Percentiles rank a stretch among this genome's conserved stretches.
Evolutionary conservation across 2,329 filamentous ascomycete species (phyloP).

Genomic region (Aspergillus neoniger): DNA sequence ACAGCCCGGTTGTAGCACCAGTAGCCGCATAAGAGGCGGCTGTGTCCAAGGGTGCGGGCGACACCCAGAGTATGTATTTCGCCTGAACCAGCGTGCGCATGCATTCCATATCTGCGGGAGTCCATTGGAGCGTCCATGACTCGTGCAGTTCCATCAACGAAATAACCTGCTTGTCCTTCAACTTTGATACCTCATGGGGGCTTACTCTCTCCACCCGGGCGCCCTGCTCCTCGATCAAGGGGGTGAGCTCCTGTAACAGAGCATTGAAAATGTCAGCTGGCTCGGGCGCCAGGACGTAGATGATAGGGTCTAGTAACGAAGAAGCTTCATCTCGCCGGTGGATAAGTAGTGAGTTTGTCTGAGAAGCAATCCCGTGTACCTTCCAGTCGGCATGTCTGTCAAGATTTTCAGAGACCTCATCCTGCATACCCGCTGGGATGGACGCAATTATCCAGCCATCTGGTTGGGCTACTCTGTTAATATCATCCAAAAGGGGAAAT

Average conservation of each 20-base stretch:
- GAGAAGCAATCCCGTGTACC: too few relatives aligned
- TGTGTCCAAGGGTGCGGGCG: constrained; percentile 17
- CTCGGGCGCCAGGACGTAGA: too few relatives aligned
- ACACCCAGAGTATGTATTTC: constrained; percentile 25
- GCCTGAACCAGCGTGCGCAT: constrained; percentile 18
- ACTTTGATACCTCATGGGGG: not conserved
- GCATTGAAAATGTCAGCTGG: too few relatives aligned
- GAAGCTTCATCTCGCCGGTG: too few relatives aligned
- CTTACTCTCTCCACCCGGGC: too few relatives aligned
- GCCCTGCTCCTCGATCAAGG: too few relatives aligned
- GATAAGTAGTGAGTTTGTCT: too few relatives aligned
- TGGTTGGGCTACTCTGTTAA: not conserved
- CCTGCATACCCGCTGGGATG: too few relatives aligned
- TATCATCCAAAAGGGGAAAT: not conserved
- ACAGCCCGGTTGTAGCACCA: constrained; percentile 24
- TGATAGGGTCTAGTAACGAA: too few relatives aligned
- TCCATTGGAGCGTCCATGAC: constrained; percentile 20
- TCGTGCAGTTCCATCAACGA: constrained; percentile 21
- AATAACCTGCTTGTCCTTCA: constrained; percentile 21
- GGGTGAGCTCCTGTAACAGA: too few relatives aligned
- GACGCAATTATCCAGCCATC: not conserved
- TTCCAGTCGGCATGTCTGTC: too few relatives aligned
- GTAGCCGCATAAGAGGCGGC: constrained; percentile 14
- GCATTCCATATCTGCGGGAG: constrained; percentile 11
- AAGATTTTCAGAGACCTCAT: too few relatives aligned